Base-by-base conservation (phyloP, 2,329 filamentous ascomycete genomes). In the Cercospora citrullina region DNA sequence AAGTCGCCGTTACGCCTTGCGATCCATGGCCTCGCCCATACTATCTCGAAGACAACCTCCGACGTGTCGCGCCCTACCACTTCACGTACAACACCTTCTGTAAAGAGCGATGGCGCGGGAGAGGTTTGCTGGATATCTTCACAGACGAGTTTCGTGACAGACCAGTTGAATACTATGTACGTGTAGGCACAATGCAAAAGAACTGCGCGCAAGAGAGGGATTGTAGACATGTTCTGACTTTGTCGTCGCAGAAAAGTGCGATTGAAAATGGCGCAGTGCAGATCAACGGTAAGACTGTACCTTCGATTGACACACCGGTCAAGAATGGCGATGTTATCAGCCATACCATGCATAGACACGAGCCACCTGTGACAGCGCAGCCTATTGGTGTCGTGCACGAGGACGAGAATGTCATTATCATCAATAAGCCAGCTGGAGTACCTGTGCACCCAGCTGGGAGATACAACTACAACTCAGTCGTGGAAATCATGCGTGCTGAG, bases 1-100 rank as follows among this genome's bases (percentile, higher is more conserved):
- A 79, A 30, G 83, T 86, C 2, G 78, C 82, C 45, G 81, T 82
- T 30, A 87, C 86, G 12, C 84, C 84, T n/a, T 83, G 81, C 74
- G 83, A 85, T 74, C 87, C 87, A 1, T 88, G 86, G 84, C 86
- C 87, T 58, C 82, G 83, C 66, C 93, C 93, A 0, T 98, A 97
- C 80, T 91, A 90, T 75, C 84, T 97, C 70, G 90, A 97, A 74
- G 90, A 90, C 73, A 93, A 92, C 8, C 82, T 99, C 69, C 90
- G 94, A 61, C 89, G 93, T 71, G 90, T 97, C 33, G 86, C 85
- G 53, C 94, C 94, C 3, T 98, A 99, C 78, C 89, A 95, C 78
- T 97, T 86, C 79, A 97, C 94, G 2, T 97, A 97, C 84, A 96
- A 97, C 77, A 97, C 94, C 0, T 93, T 88, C 81, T 95, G 92